A percentile compares a stretch with the other conserved stretches of the same genome.
phyloP scores from a whole-genome alignment of 108 stramenopile species.

The Fragilaria crotonensis region DNA sequence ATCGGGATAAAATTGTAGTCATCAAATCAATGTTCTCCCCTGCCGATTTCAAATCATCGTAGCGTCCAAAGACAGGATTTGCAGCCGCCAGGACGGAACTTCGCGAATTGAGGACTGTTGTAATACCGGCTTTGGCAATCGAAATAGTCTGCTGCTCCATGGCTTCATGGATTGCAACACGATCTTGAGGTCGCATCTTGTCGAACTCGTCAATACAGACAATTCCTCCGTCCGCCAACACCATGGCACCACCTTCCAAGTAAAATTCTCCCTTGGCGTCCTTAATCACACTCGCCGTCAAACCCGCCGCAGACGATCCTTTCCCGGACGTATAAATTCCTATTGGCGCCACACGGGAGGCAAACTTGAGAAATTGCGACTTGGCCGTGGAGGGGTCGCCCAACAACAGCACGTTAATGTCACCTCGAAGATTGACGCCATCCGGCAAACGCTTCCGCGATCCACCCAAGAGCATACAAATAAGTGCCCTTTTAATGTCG shows the following conservation, averaged over 20 bases:
- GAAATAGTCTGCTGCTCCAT: constrained; percentile 99
- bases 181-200: constrained; percentile 95
- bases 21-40: constrained; percentile 98
- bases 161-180: constrained; percentile 99
- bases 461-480: constrained; percentile 91
- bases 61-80: constrained; percentile 97
- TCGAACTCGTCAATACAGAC: constrained; percentile 99
- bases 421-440: constrained; percentile 92
- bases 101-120: constrained; percentile 92
- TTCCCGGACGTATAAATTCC: constrained; percentile 99
- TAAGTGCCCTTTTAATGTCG: constrained; percentile 96
- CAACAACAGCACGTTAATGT: constrained; percentile 95
- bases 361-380: constrained; percentile 93
- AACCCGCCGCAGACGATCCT: constrained; percentile 94
- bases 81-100: constrained; percentile 96
- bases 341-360: constrained; percentile 88
- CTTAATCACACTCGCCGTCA: constrained; percentile 92
- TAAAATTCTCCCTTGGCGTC: constrained; percentile 95
- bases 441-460: constrained; percentile 89
- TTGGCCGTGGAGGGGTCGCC: constrained; percentile 98
- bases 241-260: constrained; percentile 99
- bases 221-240: constrained; percentile 98
- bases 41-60: constrained; percentile 94
- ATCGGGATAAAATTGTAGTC: constrained; percentile 96
- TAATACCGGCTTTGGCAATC: constrained; percentile 98